Base-by-base conservation (phyloP, 495 filamentous ascomycete species). In the Aspergillus olivimuriae region DNA sequence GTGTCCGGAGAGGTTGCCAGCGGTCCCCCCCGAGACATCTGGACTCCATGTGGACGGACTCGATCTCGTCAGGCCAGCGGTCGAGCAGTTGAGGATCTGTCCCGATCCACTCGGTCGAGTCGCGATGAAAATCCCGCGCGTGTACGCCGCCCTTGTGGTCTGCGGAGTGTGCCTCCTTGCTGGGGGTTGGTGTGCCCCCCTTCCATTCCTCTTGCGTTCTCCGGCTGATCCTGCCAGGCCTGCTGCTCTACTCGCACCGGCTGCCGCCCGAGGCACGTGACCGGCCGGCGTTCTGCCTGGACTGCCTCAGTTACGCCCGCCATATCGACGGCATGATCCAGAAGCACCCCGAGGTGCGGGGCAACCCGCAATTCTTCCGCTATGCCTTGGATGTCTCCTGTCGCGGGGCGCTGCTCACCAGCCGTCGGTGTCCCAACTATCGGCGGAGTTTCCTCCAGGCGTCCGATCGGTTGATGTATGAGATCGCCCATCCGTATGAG, bases 241-340 rank as follows among this genome's bases (percentile, higher is more conserved):
- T 38, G n/a, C 35, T 40, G 20, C 28, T 23, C 22, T 3, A 40
- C 12, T 5, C 21, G 10, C n/a, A 7, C 19, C 21, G 37, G 11
- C 12, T 26, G 2, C 37, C 37, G 15, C 37, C 37, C 5, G 37
- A 40, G 22, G 21, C 37, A 4, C n/a, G 10, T 19, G 37, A 40
- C 17, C 19, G 37, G n/a, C 20, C 12, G 14, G 37, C 21, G 1
- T 40, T 24, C 37, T 40, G 37, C n/a, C 20, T 22, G 4, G 22
- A 15, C n/a, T 40, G 37, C 21, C 23, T 40, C 15, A 24, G 15
- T 20, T 40, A 40, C 17, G 37, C 37, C 21, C n/a, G 37, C 10
- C 37, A 14, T 6, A 14, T 40, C 19, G 37, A 40, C n/a, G 10
- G 15, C 21, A 40, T 40, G 37, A 40, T 40, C 16, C 37, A 23